These are phyloP conservation scores for Daldinia concentrica DNA, from an alignment of 495 filamentous ascomycete species.

Conservation along the genomic window DNA sequence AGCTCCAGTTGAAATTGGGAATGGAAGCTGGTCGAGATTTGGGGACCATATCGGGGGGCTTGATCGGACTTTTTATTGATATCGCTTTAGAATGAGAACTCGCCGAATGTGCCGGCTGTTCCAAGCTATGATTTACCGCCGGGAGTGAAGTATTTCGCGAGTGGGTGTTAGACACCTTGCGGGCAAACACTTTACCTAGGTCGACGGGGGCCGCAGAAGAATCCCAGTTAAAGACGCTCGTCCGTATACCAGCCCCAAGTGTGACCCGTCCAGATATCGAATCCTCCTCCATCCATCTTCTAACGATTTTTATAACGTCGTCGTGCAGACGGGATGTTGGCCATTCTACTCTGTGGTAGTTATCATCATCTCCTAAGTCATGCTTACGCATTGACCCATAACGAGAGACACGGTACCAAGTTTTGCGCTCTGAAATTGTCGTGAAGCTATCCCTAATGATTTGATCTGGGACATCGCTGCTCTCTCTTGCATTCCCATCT, in stretches of 20 bases:
- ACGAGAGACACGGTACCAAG: slow-evolving; percentile 70
- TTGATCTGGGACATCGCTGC: slow-evolving; percentile 45
- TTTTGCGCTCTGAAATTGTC: slow-evolving; percentile 64
- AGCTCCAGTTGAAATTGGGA: slow-evolving; percentile 39
- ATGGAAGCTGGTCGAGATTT: not conserved
- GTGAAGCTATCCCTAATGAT: slow-evolving; percentile 59
- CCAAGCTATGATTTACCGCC: slow-evolving; percentile 3
- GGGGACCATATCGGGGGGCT: slow-evolving; percentile 6
- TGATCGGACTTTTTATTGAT: slow-evolving; percentile 31
- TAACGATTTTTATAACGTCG: slow-evolving; percentile 64
- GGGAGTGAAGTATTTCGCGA: slow-evolving; percentile 35
- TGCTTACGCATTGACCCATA: slow-evolving; percentile 64
- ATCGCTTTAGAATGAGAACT: slow-evolving; percentile 4
- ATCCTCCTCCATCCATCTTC: slow-evolving; percentile 69
- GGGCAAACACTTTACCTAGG: slow-evolving; percentile 56
- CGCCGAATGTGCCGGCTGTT: slow-evolving; percentile 1
- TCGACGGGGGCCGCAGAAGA: slow-evolving; percentile 57
- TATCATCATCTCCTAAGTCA: slow-evolving; percentile 64
- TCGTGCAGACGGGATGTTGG: slow-evolving; percentile 58
- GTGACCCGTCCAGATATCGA: slow-evolving; percentile 60
- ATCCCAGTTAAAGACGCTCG: slow-evolving; percentile 65
- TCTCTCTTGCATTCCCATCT: slow-evolving; percentile 4
- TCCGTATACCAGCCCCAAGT: slow-evolving; percentile 52
- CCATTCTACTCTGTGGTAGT: slow-evolving; percentile 67
- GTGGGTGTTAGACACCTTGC: slow-evolving; percentile 33